Evolutionary conservation across 768 basidiomycete genomes (phyloP), one percentile per base, ranked within the genome.

Genomic region (Peribolospora kevripleyi): DNA sequence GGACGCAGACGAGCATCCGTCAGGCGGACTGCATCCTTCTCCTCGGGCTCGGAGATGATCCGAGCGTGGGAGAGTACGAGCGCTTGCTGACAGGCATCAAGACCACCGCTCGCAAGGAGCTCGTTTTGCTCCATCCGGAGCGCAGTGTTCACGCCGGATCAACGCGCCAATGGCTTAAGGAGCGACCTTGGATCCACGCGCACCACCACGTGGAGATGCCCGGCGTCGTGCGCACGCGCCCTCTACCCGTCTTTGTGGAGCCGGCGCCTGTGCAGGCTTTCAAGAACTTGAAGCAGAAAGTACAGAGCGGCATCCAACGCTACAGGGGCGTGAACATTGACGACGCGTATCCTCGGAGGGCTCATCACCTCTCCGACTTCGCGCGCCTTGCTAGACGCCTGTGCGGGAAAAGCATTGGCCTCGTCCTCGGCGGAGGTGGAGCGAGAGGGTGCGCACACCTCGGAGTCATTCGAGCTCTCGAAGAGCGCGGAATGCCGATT

Each of bases 1-100:
- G 93, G 93, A 97, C 91, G 40, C 83, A 95, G 68, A 97, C 88
- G 0, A 97, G 90, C 66, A 90, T 98, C 58, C 77, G 87, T 37
- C 91, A 85, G 78, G 88, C 88, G 11, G 88, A 95, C 68, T 90
- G 78, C 64, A 83, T 93, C 43, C 79, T 93, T 78, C 77, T 90
- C 25, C 81, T 91, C 53, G 88, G 85, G 6, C 82, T 90, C 76
- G 90, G 84, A 3, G 88, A 86, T 64, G 81, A 87, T 10, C 69
- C 72, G 0, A 75, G 75, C 14, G 71, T 87, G 5, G 93, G 93
- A 9, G 93, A 98, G 69, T 97, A 87, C 63, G 90, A 98, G 66
- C 77, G 90, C 53, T 71, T 97, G 3, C 69, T 98, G 25, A 72
- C 95, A 46, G 88, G 88, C 1, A 83, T 88, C 74, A 97, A 97